A percentile compares a stretch with the other conserved stretches of the same genome.
phyloP scores from a whole-genome alignment of 2,329 filamentous ascomycete species.

The Trichophyton rubrum region DNA sequence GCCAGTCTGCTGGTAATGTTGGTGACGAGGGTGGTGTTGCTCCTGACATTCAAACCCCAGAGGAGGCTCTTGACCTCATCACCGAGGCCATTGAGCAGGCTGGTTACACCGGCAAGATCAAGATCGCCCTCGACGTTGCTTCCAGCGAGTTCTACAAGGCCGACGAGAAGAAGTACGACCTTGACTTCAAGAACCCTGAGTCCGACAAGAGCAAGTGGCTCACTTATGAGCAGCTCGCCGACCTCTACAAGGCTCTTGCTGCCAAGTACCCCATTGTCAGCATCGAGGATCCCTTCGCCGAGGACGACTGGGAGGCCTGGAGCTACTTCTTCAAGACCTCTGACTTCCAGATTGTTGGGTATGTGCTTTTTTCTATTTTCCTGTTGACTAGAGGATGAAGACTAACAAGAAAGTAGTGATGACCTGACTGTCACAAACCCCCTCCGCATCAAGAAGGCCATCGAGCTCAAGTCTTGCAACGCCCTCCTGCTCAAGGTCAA shows the following conservation, averaged over 20 bases:
- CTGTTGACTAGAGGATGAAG: not conserved
- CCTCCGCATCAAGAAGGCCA: conserved; percentile 97
- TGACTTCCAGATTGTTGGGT: conserved; percentile 90
- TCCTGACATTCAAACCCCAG: conserved; percentile 92
- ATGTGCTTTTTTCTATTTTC: conserved; percentile 17
- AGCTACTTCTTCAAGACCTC: conserved; percentile 99
- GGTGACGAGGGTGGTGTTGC: conserved; percentile 99
- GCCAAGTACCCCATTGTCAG: conserved; percentile 97
- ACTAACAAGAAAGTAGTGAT: conserved; percentile 43
- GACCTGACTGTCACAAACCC: conserved; percentile 99
- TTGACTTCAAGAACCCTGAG: conserved; percentile 99
- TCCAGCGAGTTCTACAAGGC: conserved; percentile 99
- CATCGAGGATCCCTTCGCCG: conserved; percentile 98
- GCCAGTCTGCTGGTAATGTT: conserved; percentile 96
- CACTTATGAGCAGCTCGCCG: conserved; percentile 93
- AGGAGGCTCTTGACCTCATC: conserved; percentile 95
- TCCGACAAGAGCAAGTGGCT: conserved; percentile 95
- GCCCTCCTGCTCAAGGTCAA: conserved; percentile 98
- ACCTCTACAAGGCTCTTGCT: conserved; percentile 73
- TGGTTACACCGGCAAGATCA: conserved; percentile 89
- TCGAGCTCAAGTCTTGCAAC: conserved; percentile 98
- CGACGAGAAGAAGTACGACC: conserved; percentile 97
- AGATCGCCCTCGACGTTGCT: conserved; percentile 98
- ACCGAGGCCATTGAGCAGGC: conserved; percentile 85
- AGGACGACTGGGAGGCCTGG: conserved; percentile 99